phyloP scores from a whole-genome alignment of 1,284 basidiomycete species.

The Puccinia triticina region DNA sequence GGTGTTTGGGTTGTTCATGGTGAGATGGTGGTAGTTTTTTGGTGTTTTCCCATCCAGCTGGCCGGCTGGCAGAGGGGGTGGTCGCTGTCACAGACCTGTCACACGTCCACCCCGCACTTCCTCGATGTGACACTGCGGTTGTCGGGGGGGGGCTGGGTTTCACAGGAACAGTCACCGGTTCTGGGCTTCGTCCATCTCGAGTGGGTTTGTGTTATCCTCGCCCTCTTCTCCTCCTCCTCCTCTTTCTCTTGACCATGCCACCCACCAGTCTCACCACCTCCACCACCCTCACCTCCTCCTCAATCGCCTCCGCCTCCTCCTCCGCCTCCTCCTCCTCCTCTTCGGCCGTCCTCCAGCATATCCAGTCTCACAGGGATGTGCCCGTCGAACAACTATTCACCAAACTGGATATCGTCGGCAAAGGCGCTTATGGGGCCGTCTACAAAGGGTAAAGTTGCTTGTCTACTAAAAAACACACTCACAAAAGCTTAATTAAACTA shows the following conservation, averaged over 20 bases:
- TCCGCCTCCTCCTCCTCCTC: constrained; percentile 5
- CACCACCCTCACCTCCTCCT: constrained; percentile 15
- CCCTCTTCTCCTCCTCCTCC: neutral
- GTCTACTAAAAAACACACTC: too few species aligned
- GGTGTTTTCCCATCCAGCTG: too few species aligned
- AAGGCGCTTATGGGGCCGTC: constrained; percentile 93
- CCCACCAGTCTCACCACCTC: neutral
- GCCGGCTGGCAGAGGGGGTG: too few species aligned
- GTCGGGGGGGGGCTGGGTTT: too few species aligned
- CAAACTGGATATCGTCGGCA: constrained; percentile 80
- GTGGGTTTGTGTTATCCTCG: neutral
- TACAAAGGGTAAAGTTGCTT: constrained; percentile 68
- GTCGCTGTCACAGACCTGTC: too few species aligned
- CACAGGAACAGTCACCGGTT: too few species aligned
- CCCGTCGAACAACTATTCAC: constrained; percentile 63
- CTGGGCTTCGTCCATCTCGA: neutral
- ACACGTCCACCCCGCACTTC: too few species aligned
- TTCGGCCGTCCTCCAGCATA: constrained; percentile 49
- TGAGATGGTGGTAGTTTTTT: neutral
- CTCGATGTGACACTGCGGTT: too few species aligned
- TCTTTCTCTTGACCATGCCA: constrained; percentile 7
- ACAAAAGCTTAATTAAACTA: neutral
- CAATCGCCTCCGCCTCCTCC: constrained; percentile 15
- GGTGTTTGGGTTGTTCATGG: neutral
- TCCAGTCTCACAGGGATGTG: constrained; percentile 52